Conservation (phyloP, 768 basidiomycete genomes). For the Suillus subluteus region DNA sequence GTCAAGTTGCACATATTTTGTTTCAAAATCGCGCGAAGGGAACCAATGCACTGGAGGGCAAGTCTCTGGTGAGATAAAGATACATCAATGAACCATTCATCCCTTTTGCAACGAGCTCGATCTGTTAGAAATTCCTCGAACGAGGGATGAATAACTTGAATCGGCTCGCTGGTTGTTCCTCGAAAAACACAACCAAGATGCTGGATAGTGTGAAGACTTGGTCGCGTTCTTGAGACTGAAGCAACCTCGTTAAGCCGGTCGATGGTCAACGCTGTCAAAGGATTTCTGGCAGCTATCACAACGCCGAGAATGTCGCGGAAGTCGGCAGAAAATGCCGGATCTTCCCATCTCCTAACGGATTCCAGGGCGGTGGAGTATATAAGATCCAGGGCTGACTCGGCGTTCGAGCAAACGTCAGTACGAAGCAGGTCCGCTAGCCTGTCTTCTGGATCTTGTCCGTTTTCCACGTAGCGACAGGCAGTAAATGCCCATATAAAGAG, state of each 20-base stretch:
- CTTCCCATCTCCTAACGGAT: constrained; percentile 34
- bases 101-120: constrained; percentile 29
- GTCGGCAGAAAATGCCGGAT: constrained; percentile 30
- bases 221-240: constrained; percentile 21
- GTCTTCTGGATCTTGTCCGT: constrained; percentile 34
- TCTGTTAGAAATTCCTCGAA: constrained; percentile 39
- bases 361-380: constrained; percentile 37
- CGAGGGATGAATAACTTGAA: constrained; percentile 37
- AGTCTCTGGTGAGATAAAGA: constrained; percentile 23
- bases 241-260: constrained; percentile 28
- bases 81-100: constrained; percentile 34
- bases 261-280: constrained; percentile 28
- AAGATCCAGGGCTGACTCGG: constrained; percentile 32
- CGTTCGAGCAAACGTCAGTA: constrained; percentile 24
- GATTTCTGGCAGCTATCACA: constrained; percentile 33
- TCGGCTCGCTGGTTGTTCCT: constrained; percentile 29
- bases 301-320: constrained; percentile 37
- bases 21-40: constrained; percentile 20
- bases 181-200: constrained; percentile 31
- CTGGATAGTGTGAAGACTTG: constrained; percentile 34
- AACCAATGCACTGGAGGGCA: constrained; percentile 30
- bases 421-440: constrained; percentile 29
- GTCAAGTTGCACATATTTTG: constrained; percentile 30
- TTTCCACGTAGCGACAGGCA: constrained; percentile 36
- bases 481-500: constrained; percentile 39